These are phyloP conservation scores for Rhizopogon sp. DNA, from an alignment of 768 basidiomycete genomes.

Conservation along the genomic window DNA sequence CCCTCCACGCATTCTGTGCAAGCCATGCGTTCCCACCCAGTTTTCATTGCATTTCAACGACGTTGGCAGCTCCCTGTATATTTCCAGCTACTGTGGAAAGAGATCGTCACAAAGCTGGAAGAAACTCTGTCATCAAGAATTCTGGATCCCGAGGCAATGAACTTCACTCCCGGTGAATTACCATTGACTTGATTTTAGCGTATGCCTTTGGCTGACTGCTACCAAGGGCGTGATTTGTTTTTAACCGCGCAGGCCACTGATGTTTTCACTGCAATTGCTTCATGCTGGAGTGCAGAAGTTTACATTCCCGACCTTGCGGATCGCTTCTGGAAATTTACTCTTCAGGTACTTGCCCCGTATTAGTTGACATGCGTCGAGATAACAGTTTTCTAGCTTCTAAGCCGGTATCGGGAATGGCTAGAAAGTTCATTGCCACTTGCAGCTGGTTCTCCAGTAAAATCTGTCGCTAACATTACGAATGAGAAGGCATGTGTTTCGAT, in stretches of 20 bases:
- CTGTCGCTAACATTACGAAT: constrained; percentile 25
- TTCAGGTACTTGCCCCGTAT: constrained; percentile 57
- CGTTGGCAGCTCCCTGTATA: constrained; percentile 97
- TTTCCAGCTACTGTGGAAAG: constrained; percentile 97
- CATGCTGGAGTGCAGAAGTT: constrained; percentile 85
- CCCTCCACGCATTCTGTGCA: constrained; percentile 69
- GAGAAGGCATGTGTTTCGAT: constrained; percentile 25
- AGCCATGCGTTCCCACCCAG: constrained; percentile 66
- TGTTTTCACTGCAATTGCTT: constrained; percentile 65
- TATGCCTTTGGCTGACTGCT: constrained; percentile 1
- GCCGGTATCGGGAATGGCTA: constrained; percentile 79
- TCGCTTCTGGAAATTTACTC: constrained; percentile 86
- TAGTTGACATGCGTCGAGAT: not conserved
- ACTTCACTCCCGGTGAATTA: constrained; percentile 35
- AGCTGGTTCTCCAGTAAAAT: constrained; percentile 32
- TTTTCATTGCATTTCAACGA: constrained; percentile 68
- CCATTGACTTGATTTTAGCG: not conserved
- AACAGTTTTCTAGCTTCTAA: constrained; percentile 54
- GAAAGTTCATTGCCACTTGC: constrained; percentile 43
- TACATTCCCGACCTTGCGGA: constrained; percentile 78
- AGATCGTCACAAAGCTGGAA: constrained; percentile 77
- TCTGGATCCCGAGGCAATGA: constrained; percentile 30
- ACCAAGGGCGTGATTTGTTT: constrained; percentile 33
- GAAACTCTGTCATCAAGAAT: constrained; percentile 44
- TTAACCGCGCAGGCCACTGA: constrained; percentile 61